Evolutionary conservation across 805 yeast species (phyloP), one percentile per base, ranked within the genome.

Genomic region (Isabelozyma rhagii): DNA sequence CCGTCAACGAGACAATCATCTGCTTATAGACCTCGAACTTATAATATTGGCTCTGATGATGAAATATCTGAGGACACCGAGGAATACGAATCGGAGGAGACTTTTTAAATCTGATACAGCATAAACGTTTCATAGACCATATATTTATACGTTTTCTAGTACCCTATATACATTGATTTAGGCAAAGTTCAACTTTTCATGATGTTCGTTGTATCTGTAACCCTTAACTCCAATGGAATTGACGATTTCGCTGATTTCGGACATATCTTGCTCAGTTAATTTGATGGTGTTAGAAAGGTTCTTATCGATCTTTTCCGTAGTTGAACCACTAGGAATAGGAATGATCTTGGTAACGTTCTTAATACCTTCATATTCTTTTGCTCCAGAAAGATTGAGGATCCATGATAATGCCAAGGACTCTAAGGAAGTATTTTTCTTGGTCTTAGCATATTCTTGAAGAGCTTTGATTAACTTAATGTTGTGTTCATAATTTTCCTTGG

Each of bases 321-420:
- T 79, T 6, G 90, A 78, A 3, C 89, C 84, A 47, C 92, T 85
- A 17, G 97, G 97, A 63, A 91, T 87, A 34, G 97, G 96, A 43
- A 91, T 61, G 42, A 89, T 75, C 51, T 69, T 73, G 25, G 91
- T 80, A 47, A 71, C 75, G 46, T 71, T 69, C 21, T 56, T 48
- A 38, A 71, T 55, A 2, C 79, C 81, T 8, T 71, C 64, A 57
- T 63, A 73, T 47, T 79, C 75, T 48, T 77, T 68, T 49, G 83
- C 67, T 83, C 89, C 89, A 2, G 89, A 84, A 18, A 91, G 65
- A 3, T 91, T 84, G 39, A 87, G 44, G 34, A 72, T 59, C 74
- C 76, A 73, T 8, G 75, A 68, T 41, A 72, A 56, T 1, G 77
- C 67, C 47, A 72, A 62, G 3, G 66, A 56, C 66, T 90, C 96